These are phyloP conservation scores for Ustilago nuda DNA, from an alignment of 1,284 basidiomycete species.

Conservation along the genomic window DNA sequence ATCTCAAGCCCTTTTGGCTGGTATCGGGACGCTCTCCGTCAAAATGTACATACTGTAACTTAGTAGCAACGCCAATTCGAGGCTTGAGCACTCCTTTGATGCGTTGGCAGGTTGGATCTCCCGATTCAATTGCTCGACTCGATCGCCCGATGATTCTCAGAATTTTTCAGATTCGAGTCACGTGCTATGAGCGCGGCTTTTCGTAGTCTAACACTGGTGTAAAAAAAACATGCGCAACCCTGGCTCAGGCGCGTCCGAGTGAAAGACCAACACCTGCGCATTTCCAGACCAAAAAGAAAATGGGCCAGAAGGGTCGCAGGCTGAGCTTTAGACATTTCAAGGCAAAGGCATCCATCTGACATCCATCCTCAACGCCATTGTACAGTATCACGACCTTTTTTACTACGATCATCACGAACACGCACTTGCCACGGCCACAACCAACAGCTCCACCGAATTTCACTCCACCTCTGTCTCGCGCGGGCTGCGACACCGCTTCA, in stretches of 20 bases:
- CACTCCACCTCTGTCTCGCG: not conserved
- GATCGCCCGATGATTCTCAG: not conserved
- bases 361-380: not conserved
- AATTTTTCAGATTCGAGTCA: not conserved
- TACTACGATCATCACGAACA: not conserved
- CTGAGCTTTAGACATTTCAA: not conserved
- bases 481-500: not conserved
- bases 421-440: not conserved
- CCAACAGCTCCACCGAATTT: not conserved
- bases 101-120: not conserved
- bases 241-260: not conserved
- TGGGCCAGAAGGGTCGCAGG: not conserved
- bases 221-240: not conserved
- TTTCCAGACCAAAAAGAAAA: not conserved
- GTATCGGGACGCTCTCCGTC: not conserved
- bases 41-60: not conserved
- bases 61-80: not conserved
- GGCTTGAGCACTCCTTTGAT: not conserved
- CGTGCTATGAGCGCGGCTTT: not conserved
- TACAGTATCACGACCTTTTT: not conserved
- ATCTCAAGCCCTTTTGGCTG: not conserved
- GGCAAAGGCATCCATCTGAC: not conserved
- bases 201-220: not conserved
- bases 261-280: slow-evolving; percentile 6
- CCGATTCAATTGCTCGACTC: not conserved